Conservation (phyloP, 495 filamentous ascomycete genomes). For the Neurospora discreta region DNA sequence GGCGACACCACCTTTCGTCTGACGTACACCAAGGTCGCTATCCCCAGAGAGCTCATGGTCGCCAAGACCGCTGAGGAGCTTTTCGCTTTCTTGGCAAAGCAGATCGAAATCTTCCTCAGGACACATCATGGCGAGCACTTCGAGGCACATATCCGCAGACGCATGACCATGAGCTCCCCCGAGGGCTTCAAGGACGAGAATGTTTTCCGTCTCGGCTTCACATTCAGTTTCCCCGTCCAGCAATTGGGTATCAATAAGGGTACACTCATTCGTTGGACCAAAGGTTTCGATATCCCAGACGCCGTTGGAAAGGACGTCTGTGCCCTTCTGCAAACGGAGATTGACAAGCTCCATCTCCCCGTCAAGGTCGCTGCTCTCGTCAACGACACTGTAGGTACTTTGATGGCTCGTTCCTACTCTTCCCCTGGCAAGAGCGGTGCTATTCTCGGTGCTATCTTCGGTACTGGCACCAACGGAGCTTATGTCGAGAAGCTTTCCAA, state of each 20-base stretch:
- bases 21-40: conserved; percentile 82
- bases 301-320: conserved; percentile 93
- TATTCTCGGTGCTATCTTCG: conserved; percentile 84
- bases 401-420: conserved; percentile 95
- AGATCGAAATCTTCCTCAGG: conserved; percentile 79
- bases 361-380: conserved; percentile 90
- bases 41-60: conserved; percentile 82
- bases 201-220: conserved; percentile 87
- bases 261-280: conserved; percentile 90
- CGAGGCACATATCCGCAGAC: conserved; percentile 51
- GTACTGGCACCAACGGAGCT: conserved; percentile 90
- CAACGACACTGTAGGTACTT: conserved; percentile 93
- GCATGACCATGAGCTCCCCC: conserved; percentile 40
- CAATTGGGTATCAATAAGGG: conserved; percentile 91
- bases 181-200: conserved; percentile 52
- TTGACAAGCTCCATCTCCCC: conserved; percentile 75
- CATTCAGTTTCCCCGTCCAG: conserved; percentile 93
- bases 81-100: conserved; percentile 85
- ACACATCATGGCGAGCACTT: conserved; percentile 88
- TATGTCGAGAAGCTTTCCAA: conserved; percentile 70
- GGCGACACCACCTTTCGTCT: conserved; percentile 88
- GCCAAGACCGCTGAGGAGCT: conserved; percentile 78
- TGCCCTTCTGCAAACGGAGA: conserved; percentile 76
- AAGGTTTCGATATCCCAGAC: conserved; percentile 92
- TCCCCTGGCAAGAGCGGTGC: conserved; percentile 81